Evolutionary conservation across 768 basidiomycete genomes (phyloP), one percentile per base, ranked within the genome.

Genomic region (Tricholoma bakamatsutake): DNA sequence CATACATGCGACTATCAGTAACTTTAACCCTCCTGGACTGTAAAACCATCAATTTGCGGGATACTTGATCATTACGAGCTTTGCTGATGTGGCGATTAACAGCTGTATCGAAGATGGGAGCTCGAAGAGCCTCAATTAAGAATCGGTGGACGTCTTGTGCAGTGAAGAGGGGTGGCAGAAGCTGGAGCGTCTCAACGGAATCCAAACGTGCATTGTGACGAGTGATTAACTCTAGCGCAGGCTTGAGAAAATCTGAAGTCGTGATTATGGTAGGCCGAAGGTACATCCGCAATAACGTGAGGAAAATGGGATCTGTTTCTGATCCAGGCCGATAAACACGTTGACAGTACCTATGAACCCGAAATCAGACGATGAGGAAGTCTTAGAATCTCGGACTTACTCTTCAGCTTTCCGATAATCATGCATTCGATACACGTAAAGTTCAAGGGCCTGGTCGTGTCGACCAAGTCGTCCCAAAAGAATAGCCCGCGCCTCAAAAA

Each of bases 371-470:
- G 3, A n/a, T 53, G 24, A 5, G 24, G 17, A 11, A 17, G 8
- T 17, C 12, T 18, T 40, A 24, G 49, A 18, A 31, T 40, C 17
- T 42, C 1, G 21, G 12, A 12, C 86, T 59, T 63, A 95, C 92
- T 89, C 84, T 74, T 98, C 97, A 0, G 97, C 97, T 59, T 93
- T 93, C 27, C 71, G 58, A 67, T 87, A 93, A 64, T 95, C 88
- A 37, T 85, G 80, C 31, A 98, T 76, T 34, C 85, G 83, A 65
- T 98, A 88, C 5, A 95, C 93, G 67, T 98, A 99, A 12, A 96
- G 80, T 65, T 95, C 92, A n/a, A 98, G 80, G 0, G 96, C 94
- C 58, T 87, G 91, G 58, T 97, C 93, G 58, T 98, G 96, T 53
- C 91, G 84, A 1, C 90, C 93, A 57, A 98, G 77, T 45, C 89